Conservation (phyloP, 2,329 filamentous ascomycete species). For the Phialocephala subalpina region DNA sequence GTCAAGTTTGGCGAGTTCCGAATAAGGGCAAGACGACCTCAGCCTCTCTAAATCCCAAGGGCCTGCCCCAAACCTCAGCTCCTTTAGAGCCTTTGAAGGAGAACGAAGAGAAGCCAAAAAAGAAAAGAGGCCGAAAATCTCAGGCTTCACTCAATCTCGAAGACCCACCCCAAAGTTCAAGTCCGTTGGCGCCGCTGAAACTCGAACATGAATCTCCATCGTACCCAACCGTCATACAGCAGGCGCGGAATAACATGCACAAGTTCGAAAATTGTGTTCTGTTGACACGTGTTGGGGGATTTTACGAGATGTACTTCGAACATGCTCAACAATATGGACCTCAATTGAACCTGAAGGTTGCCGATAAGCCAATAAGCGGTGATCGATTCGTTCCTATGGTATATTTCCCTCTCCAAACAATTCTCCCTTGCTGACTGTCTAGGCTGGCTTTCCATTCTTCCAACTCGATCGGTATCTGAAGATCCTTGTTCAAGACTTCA, state of each 20-base stretch:
- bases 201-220: constrained; percentile 53
- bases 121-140: constrained; percentile 59
- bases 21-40: constrained; percentile 60
- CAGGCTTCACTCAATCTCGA: constrained; percentile 61
- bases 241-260: constrained; percentile 88
- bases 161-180: constrained; percentile 62
- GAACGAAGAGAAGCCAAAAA: constrained; percentile 10
- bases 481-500: constrained; percentile 88
- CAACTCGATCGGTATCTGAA: constrained; percentile 95
- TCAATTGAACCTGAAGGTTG: constrained; percentile 86
- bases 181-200: constrained; percentile 47
- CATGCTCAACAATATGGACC: constrained; percentile 91
- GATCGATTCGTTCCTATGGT: constrained; percentile 88
- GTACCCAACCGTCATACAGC: constrained; percentile 89
- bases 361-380: constrained; percentile 75
- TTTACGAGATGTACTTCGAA: constrained; percentile 98
- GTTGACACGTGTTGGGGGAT: constrained; percentile 90
- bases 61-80: constrained; percentile 61
- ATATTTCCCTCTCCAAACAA: constrained; percentile 30
- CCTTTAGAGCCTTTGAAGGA: constrained; percentile 45
- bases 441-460: constrained; percentile 93
- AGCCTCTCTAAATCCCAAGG: constrained; percentile 61
- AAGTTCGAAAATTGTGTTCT: constrained; percentile 92
- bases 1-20: constrained; percentile 32
- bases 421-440: background rate